Evolutionary conservation across 2,329 filamentous ascomycete genomes (phyloP), one percentile per base, ranked within the genome.

Genomic region (Clarireedia homoeocarpa): DNA sequence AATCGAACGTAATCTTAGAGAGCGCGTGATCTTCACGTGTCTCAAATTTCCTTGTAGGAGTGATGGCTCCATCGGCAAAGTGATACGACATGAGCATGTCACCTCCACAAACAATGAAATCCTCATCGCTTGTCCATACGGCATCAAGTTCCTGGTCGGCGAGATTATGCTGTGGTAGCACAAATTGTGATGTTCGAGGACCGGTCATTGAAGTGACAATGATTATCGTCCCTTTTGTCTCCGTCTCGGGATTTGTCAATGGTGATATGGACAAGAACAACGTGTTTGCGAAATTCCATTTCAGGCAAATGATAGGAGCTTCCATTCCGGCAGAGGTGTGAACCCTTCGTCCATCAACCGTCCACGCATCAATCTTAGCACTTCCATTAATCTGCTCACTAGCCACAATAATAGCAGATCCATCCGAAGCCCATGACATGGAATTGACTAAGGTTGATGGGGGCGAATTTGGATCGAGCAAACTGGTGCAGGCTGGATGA

Each of bases 401-500:
- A 27, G 82, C 80, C 9, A 85, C 69, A 6, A 82, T 82, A 62
- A 86, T 77, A 34, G 74, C 71, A 2, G 72, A 71, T 26, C 82
- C 82, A 61, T 81, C 76, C 39, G 73, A 75, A 34, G 80, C 80
- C 83, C 83, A 85, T 47, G 82, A 76, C 67, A 86, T 73, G 49
- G 81, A 78, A 14, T 79, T 82, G 30, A 83, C 77, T 1, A 75
- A 80, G 1, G 80, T 76, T 56, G 74, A 73, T 48, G 71, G 69
- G n/a, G 77, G 74, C 20, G 76, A 72, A 47, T 78, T 77, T 38
- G 80, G 76, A 59, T 82, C 78, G 48, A 83, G 69, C 51, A 85
- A 71, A 63, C 73, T 77, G 50, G 74, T 71, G 52, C 65, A 59
- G 26, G 63, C 60, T 40, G 65, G 62, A 47, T 59, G 58, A 17